These are phyloP conservation scores for Magnusiomyces magnusii DNA, from an alignment of 1,139 yeast species.

Conservation along the genomic window DNA sequence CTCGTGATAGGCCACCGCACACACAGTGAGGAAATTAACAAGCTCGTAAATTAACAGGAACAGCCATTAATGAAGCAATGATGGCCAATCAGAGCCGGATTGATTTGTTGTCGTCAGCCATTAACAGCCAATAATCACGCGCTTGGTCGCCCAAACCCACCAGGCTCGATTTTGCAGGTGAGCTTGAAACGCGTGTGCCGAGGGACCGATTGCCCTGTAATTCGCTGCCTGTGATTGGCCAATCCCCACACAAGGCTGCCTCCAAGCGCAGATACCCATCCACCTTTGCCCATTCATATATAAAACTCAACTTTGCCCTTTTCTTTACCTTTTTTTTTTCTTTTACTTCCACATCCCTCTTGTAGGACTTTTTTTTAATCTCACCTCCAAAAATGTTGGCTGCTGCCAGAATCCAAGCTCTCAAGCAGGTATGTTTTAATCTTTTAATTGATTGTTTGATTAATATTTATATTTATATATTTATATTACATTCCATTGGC, in stretches of 20 bases:
- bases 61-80: too few species aligned
- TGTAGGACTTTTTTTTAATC: neutral
- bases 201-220: slow-evolving; percentile 1
- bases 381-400: neutral
- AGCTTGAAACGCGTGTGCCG: neutral
- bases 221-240: neutral
- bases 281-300: neutral
- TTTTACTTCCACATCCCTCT: slow-evolving; percentile 1
- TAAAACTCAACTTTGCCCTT: neutral
- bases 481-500: neutral
- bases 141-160: neutral
- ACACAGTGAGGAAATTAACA: too few species aligned
- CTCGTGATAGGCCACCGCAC: too few species aligned
- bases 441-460: neutral
- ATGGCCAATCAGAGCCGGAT: neutral
- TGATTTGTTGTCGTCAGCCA: neutral
- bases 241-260: neutral
- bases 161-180: too few species aligned
- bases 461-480: neutral
- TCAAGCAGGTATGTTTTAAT: slow-evolving; percentile 1
- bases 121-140: neutral
- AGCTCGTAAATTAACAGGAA: too few species aligned
- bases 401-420: slow-evolving; percentile 7
- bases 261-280: neutral
- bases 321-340: neutral